phyloP scores from a whole-genome alignment of 305 asterid genomes.

The Fraxinus platypoda region DNA sequence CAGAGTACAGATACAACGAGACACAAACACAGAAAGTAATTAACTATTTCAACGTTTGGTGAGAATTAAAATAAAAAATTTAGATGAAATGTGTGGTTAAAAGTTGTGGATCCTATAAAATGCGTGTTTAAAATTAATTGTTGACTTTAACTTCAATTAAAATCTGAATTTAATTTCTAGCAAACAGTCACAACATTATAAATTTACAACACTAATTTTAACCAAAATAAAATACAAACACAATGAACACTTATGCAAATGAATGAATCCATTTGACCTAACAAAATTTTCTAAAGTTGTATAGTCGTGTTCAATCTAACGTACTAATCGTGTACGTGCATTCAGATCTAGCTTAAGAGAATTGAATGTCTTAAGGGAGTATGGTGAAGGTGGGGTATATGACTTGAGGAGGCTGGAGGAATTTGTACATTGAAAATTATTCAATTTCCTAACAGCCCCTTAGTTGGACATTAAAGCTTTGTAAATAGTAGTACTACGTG shows the following conservation, averaged over 20 bases:
- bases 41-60: no score
- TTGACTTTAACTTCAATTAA: no score
- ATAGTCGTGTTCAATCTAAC: background rate
- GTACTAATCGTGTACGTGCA: background rate
- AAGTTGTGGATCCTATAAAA: no score
- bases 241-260: background rate
- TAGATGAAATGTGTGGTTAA: no score
- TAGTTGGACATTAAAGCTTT: conserved; percentile 11
- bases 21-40: no score
- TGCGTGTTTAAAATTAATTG: no score
- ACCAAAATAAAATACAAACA: background rate
- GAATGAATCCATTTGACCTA: background rate
- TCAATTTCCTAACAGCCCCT: conserved; percentile 25
- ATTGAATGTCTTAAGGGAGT: conserved; percentile 21
- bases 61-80: no score
- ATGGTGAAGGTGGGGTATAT: conserved; percentile 28
- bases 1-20: no score
- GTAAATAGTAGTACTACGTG: background rate
- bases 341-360: conserved; percentile 8
- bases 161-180: background rate
- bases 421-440: conserved; percentile 11
- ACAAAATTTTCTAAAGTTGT: background rate
- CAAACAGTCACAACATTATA: background rate
- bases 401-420: background rate
- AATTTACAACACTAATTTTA: no score